Evolutionary conservation across 2,329 filamentous ascomycete species (phyloP).

Genomic region (Verticillium alfalfae): DNA sequence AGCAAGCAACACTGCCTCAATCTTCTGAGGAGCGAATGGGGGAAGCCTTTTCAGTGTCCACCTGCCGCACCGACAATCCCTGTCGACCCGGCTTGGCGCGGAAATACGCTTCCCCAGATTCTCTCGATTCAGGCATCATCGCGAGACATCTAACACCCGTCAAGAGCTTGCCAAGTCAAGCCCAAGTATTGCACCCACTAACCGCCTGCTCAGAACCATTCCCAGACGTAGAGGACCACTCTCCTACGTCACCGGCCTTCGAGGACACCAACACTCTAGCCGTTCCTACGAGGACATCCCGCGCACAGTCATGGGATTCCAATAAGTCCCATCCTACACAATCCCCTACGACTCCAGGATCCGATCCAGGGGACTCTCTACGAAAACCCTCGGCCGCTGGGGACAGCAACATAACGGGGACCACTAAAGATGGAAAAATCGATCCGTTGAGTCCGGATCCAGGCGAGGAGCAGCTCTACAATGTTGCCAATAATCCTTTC

Average conservation of each 20-base stretch:
- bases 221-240: neutral
- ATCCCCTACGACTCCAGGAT: neutral
- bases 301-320: slow-evolving; percentile 11
- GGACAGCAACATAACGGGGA: slow-evolving; percentile 6
- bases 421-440: slow-evolving; percentile 5
- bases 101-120: neutral
- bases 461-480: slow-evolving; percentile 65
- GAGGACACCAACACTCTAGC: slow-evolving; percentile 11
- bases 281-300: slow-evolving; percentile 12
- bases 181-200: neutral
- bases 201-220: neutral
- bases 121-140: neutral
- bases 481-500: slow-evolving; percentile 54
- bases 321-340: slow-evolving; percentile 6
- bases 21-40: neutral
- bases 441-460: slow-evolving; percentile 27
- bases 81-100: slow-evolving; percentile 1
- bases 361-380: neutral
- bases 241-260: neutral
- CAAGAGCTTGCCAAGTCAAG: neutral
- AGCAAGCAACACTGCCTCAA: neutral
- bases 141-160: neutral
- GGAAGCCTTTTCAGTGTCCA: neutral
- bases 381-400: neutral
- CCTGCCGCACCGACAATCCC: neutral